Percentiles rank a stretch among this genome's conserved stretches.
Evolutionary conservation across 2,329 filamentous ascomycete species (phyloP).

Genomic region (Paraphaeosphaeria minitans): DNA sequence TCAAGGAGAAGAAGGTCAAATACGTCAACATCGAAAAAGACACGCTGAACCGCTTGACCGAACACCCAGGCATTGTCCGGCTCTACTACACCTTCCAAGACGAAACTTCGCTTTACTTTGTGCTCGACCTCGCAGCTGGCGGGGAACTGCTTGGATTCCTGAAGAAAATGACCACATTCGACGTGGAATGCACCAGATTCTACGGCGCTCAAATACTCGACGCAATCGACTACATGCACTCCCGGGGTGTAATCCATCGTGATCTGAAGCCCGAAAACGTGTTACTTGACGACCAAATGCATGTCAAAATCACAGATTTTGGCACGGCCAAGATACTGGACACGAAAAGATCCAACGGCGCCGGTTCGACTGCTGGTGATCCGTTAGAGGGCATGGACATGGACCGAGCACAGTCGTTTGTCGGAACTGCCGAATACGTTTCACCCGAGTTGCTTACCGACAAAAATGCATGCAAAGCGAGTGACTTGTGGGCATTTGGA

Average conservation of each 20-base stretch:
- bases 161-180: slow-evolving; percentile 93
- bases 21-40: slow-evolving; percentile 99
- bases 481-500: slow-evolving; percentile 97
- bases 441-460: slow-evolving; percentile 96
- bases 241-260: slow-evolving; percentile 90
- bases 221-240: slow-evolving; percentile 98
- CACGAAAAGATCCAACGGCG: slow-evolving; percentile 50
- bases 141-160: slow-evolving; percentile 90
- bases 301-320: slow-evolving; percentile 98
- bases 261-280: slow-evolving; percentile 98
- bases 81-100: slow-evolving; percentile 99
- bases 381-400: slow-evolving; percentile 65
- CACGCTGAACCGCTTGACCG: slow-evolving; percentile 91
- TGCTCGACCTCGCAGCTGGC: slow-evolving; percentile 88
- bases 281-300: slow-evolving; percentile 91
- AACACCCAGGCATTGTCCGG: slow-evolving; percentile 94
- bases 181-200: slow-evolving; percentile 91
- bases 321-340: slow-evolving; percentile 94
- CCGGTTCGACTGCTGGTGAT: slow-evolving; percentile 50
- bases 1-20: slow-evolving; percentile 99
- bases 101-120: slow-evolving; percentile 93
- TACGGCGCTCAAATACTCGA: slow-evolving; percentile 96
- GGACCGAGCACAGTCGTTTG: slow-evolving; percentile 87
- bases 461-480: slow-evolving; percentile 96
- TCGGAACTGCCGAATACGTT: slow-evolving; percentile 97